Evolutionary conservation across 257 asterid genomes (phyloP), one percentile per base, ranked within the genome.

Genomic region (Solanum tacnaense): DNA sequence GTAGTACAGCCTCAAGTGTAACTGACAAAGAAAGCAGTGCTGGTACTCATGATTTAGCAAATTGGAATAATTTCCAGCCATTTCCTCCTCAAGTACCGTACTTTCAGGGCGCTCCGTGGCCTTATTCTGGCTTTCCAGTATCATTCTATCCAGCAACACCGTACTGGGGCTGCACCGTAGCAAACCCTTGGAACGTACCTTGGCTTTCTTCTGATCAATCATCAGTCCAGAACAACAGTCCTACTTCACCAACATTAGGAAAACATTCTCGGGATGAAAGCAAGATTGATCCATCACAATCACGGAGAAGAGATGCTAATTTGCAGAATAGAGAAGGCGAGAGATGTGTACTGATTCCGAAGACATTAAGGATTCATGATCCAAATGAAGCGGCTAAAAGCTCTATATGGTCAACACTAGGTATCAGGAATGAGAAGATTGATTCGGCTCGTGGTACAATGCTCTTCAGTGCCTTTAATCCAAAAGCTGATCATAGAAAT

Each of bases 381-480:
- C 94, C 96, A 4, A 92, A 84, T 46, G 98, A 95, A 34, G 95
- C 96, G 46, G 94, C 96, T 9, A 93, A 93, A 92, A 94, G 98
- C 84, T 94, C 96, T 3, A 91, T 93, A 87, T 92, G 98, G 96
- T 91, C 96, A 8, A 83, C 92, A 38, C 38, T 91, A 7, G 90
- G 91, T 39, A 89, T 91, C n/a, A 88, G 85, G 83, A 84, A 89
- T 36, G 88, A 89, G n/a, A 86, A 84, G 32, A 67, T 41, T 3
- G 67, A 73, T 39, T 83, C 89, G 13, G 41, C 87, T 20, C 82
- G 20, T 5, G 88, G 90, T 13, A 23, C 60, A 49, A 73, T 83
- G 13, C 91, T 84, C 9, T 87, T 91, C 58, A 87, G 83, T 88
- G 89, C 96, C 44, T 91, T 93, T 31, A 91, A 87, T 7, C 15